Evolutionary conservation across 164 flowering plant species (phyloP).

Genomic region (Liriodendron chinense): DNA sequence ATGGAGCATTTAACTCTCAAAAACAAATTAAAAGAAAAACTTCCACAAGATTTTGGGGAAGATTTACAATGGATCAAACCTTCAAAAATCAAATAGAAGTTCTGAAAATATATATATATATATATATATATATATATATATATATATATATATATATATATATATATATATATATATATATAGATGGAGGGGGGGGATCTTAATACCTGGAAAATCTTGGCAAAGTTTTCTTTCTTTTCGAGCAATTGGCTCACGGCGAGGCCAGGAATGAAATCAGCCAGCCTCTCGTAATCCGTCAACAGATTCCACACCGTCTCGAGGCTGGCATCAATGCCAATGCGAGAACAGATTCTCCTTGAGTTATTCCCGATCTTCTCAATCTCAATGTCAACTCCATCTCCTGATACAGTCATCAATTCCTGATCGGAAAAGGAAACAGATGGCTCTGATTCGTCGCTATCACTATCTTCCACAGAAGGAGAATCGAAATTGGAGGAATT

Average conservation of each 20-base stretch:
- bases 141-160: not conserved
- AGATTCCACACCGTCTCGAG: constrained; percentile 56
- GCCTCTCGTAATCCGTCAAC: constrained; percentile 67
- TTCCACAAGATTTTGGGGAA: too few species aligned
- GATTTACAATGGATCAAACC: not conserved
- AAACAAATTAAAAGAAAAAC: too few species aligned
- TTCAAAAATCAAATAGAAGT: not conserved
- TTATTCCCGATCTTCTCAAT: constrained; percentile 50
- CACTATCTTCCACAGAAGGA: not conserved
- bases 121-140: not conserved
- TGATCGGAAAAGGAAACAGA: not conserved
- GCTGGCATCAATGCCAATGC: constrained; percentile 42
- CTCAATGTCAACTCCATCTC: constrained; percentile 24
- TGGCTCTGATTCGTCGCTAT: not conserved
- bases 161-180: not conserved
- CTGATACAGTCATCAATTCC: not conserved
- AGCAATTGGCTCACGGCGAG: constrained; percentile 59
- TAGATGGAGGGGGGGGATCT: not conserved
- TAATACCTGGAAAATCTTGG: constrained; percentile 60
- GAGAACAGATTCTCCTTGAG: constrained; percentile 49
- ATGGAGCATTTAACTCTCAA: too few species aligned
- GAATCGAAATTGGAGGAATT: constrained; percentile 14
- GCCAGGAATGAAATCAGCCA: constrained; percentile 69
- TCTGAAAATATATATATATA: not conserved
- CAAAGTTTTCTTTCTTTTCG: constrained; percentile 53